Evolutionary conservation across 2,329 filamentous ascomycete species (phyloP), one percentile per base, ranked within the genome.

Genomic region (Phaeosphaeria sp.): DNA sequence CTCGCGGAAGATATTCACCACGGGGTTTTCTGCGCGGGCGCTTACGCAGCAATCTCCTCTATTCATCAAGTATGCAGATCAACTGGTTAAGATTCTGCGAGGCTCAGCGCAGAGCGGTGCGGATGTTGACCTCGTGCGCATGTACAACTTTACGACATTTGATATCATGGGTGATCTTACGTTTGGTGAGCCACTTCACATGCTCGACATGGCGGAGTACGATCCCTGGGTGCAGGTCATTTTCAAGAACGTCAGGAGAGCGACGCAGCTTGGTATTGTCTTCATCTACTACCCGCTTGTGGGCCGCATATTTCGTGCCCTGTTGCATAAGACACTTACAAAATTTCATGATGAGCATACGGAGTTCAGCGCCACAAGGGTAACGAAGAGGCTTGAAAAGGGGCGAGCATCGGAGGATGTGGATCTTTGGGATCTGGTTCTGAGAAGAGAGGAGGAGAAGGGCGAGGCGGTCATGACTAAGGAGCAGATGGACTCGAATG

Each of bases 401-500:
- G 68, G 67, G 1, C 48, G 65, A 15, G 46, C 49, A 2, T 45
- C 59, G 2, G 60, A 64, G 25, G 67, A 68, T 7, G 58, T 63
- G n/a, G 79, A 81, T 60, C 76, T 82, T 33, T 77, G 78, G 71
- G 67, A 72, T 18, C 69, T 78, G 22, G 72, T 80, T 0, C 59
- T 79, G 8, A 53, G 66, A 6, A 64, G 73, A 53, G 69, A 74
- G 46, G 71, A 74, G 46, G 71, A 65, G 4, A 58, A 63, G 9
- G 58, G 56, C 0, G 49, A 61, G 60, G 61, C 24, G 15, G 61
- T 53, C 0, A 39, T 69, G 25, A 15, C 42, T 3, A 46, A 52
- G 20, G 52, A 44, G 1, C 72, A 80, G 45, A 74, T 80, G 56
- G 64, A 77, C 15, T 56, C 43, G 15, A 60, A 61, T 20, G 44